Conservation (phyloP, 1,139 yeast genomes). For the Nakaseomyces sp. region DNA sequence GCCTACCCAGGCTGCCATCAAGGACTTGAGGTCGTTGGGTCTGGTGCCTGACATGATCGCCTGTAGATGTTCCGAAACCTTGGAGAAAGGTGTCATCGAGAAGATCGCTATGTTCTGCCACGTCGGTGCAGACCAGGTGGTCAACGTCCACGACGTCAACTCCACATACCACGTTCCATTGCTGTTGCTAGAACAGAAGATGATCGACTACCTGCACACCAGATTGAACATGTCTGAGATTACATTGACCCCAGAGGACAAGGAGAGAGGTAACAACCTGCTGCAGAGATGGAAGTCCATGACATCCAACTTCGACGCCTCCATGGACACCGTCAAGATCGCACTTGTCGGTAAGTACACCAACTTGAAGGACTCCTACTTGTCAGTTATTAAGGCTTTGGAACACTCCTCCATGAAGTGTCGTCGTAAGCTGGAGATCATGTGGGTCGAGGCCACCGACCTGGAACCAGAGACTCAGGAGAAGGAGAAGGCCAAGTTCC, state of each 20-base stretch:
- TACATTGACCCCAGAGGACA: constrained; percentile 45
- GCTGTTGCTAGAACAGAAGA: constrained; percentile 75
- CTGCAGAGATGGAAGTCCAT: constrained; percentile 72
- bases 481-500: constrained; percentile 63
- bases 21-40: constrained; percentile 91
- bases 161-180: constrained; percentile 97
- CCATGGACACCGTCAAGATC: constrained; percentile 80
- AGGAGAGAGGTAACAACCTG: constrained; percentile 55
- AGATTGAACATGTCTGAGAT: constrained; percentile 57
- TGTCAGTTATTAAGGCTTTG: constrained; percentile 88
- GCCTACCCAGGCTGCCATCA: constrained; percentile 98
- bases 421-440: constrained; percentile 71
- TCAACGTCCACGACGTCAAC: constrained; percentile 94
- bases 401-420: constrained; percentile 94
- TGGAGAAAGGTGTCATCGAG: constrained; percentile 76
- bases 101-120: constrained; percentile 99
- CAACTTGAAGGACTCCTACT: constrained; percentile 85
- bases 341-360: constrained; percentile 98
- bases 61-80: constrained; percentile 83
- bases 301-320: constrained; percentile 68
- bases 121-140: constrained; percentile 93
- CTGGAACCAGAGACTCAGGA: constrained; percentile 66
- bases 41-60: constrained; percentile 95
- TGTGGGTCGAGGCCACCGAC: constrained; percentile 94
- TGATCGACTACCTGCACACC: constrained; percentile 63